These are phyloP conservation scores for Excoecaria cochinchinensis DNA, from an alignment of 345 rosid species.

Conservation along the genomic window DNA sequence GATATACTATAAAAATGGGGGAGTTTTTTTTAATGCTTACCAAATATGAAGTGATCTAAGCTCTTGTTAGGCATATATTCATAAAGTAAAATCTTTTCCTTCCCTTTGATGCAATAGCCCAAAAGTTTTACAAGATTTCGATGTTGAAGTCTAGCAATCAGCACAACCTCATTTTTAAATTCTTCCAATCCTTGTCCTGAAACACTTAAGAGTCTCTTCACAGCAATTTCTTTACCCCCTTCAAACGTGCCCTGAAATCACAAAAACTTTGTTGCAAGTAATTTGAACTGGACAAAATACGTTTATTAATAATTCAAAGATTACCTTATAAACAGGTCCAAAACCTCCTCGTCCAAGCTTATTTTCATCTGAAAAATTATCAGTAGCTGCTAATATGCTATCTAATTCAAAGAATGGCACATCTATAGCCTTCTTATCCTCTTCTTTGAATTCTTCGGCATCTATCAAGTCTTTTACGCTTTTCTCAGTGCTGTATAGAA, in stretches of 20 bases:
- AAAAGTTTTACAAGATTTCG: constrained; percentile 15
- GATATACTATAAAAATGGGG: too few species aligned
- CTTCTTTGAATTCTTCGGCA: constrained; percentile 13
- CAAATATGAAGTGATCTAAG: constrained; percentile 51
- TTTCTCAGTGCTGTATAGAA: constrained; percentile 9
- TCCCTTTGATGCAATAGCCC: constrained; percentile 17
- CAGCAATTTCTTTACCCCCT: constrained; percentile 17
- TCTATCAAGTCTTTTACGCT: constrained; percentile 2
- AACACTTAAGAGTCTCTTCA: constrained; percentile 17
- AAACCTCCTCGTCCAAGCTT: constrained; percentile 25
- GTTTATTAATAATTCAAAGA: too few species aligned
- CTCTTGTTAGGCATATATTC: constrained; percentile 55
- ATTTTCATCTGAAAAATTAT: constrained; percentile 14
- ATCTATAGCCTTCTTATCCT: constrained; percentile 24
- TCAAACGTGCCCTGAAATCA: constrained; percentile 11
- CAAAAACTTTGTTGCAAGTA: too few species aligned
- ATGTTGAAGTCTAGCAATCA: constrained; percentile 21
- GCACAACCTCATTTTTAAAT: constrained; percentile 17
- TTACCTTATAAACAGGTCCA: constrained; percentile 20
- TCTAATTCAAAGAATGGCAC: constrained; percentile 26
- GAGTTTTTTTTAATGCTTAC: constrained; percentile 23
- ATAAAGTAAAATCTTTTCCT: constrained; percentile 19
- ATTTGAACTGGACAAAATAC: too few species aligned
- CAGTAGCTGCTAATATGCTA: constrained; percentile 19
- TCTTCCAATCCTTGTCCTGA: constrained; percentile 21